Evolutionary conservation across 345 rosid species (phyloP).

Genomic region (Hibiscus mutabilis): DNA sequence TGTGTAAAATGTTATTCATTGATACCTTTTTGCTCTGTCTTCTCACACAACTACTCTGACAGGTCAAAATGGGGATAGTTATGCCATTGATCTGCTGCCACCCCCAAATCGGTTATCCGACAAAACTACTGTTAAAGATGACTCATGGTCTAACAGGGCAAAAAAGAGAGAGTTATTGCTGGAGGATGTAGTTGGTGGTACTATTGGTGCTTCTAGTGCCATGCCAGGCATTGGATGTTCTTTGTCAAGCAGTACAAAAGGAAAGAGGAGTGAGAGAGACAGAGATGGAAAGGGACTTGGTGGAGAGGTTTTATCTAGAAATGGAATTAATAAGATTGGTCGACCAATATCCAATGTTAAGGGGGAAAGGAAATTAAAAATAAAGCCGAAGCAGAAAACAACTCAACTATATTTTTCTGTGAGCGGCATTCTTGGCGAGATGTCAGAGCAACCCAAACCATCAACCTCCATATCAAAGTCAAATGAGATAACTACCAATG

Average conservation of each 20-base stretch:
- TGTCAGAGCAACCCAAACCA: conserved; percentile 54
- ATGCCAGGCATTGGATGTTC: conserved; percentile 48
- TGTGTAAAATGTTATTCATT: conserved; percentile 3
- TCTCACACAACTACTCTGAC: conserved; percentile 43
- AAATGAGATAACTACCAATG: conserved; percentile 28
- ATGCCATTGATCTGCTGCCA: conserved; percentile 37
- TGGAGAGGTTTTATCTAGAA: conserved; percentile 58
- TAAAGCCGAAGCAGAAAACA: conserved; percentile 89
- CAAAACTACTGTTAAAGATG: conserved; percentile 46
- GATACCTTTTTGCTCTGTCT: conserved; percentile 1
- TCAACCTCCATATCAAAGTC: conserved; percentile 44
- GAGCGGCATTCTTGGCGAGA: conserved; percentile 57
- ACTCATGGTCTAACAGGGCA: conserved; percentile 69
- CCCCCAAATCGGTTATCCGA: conserved; percentile 41
- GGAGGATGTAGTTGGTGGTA: conserved; percentile 71
- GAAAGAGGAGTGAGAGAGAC: conserved; percentile 96
- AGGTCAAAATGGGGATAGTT: conserved; percentile 45
- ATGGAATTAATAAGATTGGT: conserved; percentile 67
- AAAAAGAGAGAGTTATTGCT: conserved; percentile 83
- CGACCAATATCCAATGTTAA: conserved; percentile 69
- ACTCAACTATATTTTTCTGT: conserved; percentile 71
- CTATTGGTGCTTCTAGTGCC: conserved; percentile 23
- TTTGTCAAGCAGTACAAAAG: conserved; percentile 71
- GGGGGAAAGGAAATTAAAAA: conserved; percentile 85
- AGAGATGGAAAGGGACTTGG: conserved; percentile 87